Evolutionary conservation across 2,329 filamentous ascomycete genomes (phyloP).

Genomic region (Colletotrichum sp.): DNA sequence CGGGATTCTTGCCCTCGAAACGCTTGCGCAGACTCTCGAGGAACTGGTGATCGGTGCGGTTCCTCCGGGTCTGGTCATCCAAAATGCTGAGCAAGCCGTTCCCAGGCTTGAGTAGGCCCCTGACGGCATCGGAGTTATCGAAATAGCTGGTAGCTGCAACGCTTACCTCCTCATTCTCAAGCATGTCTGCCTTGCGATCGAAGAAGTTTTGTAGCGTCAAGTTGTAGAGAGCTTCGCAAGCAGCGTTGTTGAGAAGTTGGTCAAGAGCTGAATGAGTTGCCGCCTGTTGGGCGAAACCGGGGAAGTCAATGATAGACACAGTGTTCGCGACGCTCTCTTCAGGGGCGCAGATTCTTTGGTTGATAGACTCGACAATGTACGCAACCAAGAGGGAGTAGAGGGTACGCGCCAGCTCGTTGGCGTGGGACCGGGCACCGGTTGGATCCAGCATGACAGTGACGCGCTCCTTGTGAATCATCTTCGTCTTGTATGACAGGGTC

Average conservation of each 20-base stretch:
- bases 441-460: constrained; percentile 99
- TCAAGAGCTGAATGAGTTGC: constrained; percentile 87
- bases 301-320: constrained; percentile 94
- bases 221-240: constrained; percentile 90
- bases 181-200: constrained; percentile 88
- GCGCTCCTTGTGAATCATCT: constrained; percentile 92
- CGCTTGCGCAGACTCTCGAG: constrained; percentile 90
- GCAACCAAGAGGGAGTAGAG: constrained; percentile 93
- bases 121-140: constrained; percentile 94
- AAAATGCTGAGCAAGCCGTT: constrained; percentile 94
- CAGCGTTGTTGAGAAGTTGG: constrained; percentile 93
- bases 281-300: constrained; percentile 86
- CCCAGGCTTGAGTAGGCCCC: constrained; percentile 86
- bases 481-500: constrained; percentile 93
- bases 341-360: constrained; percentile 84
- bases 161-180: constrained; percentile 91
- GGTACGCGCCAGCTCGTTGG: constrained; percentile 91
- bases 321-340: constrained; percentile 94
- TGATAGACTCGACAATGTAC: constrained; percentile 91
- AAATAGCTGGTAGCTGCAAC: constrained; percentile 96
- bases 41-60: constrained; percentile 87
- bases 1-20: constrained; percentile 92
- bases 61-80: constrained; percentile 92
- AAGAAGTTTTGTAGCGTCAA: constrained; percentile 96
- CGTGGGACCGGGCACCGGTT: constrained; percentile 85